Base-by-base conservation (phyloP, 495 filamentous ascomycete species). In the Lophiostoma macrostomum region DNA sequence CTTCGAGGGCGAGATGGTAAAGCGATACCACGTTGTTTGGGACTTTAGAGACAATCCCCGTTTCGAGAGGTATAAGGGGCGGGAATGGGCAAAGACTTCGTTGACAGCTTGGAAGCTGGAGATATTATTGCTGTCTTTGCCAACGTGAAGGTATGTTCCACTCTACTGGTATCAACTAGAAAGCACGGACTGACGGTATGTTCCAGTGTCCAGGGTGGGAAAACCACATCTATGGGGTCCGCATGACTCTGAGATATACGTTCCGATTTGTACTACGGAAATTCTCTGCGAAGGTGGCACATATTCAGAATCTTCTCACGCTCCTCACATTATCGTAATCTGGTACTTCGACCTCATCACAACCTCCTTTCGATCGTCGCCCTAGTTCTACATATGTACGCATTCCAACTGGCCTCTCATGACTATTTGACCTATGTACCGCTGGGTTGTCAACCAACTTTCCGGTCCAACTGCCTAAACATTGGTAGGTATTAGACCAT, bases 1-100 rank as follows among this genome's bases (percentile, higher is more conserved):
- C 3, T 51, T 51, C 18, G 22, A 50, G 11, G 49, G 34, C 25
- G 38, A 43, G 8, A 42, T 44, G 47, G 36, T 41, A 12, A 51
- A 51, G 35, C 22, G 45, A 23, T 53, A 53, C 36, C 49, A 16
- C 24, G 38, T 53, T 1, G 28, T 43, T 3, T 53, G 49, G 49
- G 49, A 29, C 4, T 40, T 34, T 35, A 10, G 18, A 16, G 20
- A 19, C 12, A 43, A 53, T 35, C 28, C 24, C 11, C 10, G 3
- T 3, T 43, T 11, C 12, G 10, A 53, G 13, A 39, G 49, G 8
- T 34, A 53, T 19, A 39, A 32, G 19, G 49, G 1, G 37, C 49
- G 16, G 49, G 49, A 23, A n/a, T 5, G 12, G 49, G 49, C 12
- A 39, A 43, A 14, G 49, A 19, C 5, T 53, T 53, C 23, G 18